phyloP scores from a whole-genome alignment of 148 eudicot genomes.

The Arbutus unedo region DNA sequence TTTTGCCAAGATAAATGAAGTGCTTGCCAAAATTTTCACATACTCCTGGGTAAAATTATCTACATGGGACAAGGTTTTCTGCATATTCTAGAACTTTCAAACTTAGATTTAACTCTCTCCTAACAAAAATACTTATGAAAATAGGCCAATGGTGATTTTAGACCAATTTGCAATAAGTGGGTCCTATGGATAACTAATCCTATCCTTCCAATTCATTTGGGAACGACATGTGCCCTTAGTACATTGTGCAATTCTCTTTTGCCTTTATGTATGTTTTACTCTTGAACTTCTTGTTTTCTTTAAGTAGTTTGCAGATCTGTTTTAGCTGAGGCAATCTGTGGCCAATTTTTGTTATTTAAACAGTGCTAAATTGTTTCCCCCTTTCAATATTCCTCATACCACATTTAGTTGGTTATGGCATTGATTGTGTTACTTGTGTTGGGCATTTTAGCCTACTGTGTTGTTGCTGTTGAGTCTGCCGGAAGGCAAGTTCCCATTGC shows the following conservation, averaged over 20 bases:
- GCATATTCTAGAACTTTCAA: not conserved
- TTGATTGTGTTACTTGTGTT: slow-evolving; percentile 7
- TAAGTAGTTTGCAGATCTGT: not conserved
- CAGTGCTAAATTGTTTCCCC: not conserved
- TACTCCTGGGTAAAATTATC: not conserved
- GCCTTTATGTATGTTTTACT: not conserved
- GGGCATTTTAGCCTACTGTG: slow-evolving; percentile 25
- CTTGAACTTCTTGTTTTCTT: not conserved
- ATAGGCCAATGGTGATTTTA: not conserved
- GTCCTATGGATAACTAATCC: not conserved
- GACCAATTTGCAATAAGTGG: not conserved
- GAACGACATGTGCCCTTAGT: not conserved
- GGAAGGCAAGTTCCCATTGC: slow-evolving; percentile 30
- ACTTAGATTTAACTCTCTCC: not conserved
- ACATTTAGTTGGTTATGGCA: not conserved
- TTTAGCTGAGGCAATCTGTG: slow-evolving; percentile 2
- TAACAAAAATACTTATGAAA: not conserved
- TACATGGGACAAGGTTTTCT: not conserved
- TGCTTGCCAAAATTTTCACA: too few relatives aligned
- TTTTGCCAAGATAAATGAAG: too few relatives aligned
- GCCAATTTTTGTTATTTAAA: not conserved
- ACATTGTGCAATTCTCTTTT: not conserved
- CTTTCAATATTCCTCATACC: not conserved
- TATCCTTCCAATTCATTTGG: not conserved
- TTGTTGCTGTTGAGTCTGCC: slow-evolving; percentile 29